Percentiles rank a stretch among this genome's conserved stretches.
These are phyloP conservation scores for Evansstolkia leycettana DNA, from an alignment of 495 filamentous ascomycete genomes.

Conservation along the genomic window DNA sequence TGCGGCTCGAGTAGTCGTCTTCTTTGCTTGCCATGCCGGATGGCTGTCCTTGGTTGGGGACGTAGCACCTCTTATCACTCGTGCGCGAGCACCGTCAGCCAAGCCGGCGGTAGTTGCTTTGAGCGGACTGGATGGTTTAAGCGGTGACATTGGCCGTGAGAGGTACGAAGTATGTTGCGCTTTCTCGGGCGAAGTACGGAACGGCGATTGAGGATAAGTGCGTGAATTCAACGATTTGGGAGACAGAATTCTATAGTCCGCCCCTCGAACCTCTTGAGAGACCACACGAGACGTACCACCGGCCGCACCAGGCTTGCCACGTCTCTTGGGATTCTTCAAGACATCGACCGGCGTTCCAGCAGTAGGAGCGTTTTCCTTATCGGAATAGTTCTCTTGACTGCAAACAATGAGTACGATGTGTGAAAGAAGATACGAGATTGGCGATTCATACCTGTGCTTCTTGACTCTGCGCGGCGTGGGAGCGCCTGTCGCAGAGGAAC, in stretches of 20 bases:
- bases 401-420: not conserved
- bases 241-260: constrained; percentile 53
- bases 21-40: constrained; percentile 18
- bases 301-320: constrained; percentile 26
- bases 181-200: constrained; percentile 31
- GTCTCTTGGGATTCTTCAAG: constrained; percentile 49
- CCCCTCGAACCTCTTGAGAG: constrained; percentile 33
- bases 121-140: constrained; percentile 38
- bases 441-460: constrained; percentile 54
- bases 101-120: constrained; percentile 29
- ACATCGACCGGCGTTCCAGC: constrained; percentile 23
- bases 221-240: constrained; percentile 73
- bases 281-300: constrained; percentile 34
- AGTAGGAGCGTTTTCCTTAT: constrained; percentile 65
- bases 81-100: constrained; percentile 11
- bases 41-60: constrained; percentile 16
- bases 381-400: constrained; percentile 44
- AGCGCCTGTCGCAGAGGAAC: constrained; percentile 6
- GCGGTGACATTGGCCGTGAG: constrained; percentile 39
- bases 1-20: constrained; percentile 13
- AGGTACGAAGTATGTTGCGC: constrained; percentile 35
- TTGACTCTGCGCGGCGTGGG: constrained; percentile 30
- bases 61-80: constrained; percentile 20
- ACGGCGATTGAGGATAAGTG: constrained; percentile 47
- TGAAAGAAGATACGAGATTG: no score